phyloP scores from a whole-genome alignment of 257 asterid species.

The Plectranthus barbatus region DNA sequence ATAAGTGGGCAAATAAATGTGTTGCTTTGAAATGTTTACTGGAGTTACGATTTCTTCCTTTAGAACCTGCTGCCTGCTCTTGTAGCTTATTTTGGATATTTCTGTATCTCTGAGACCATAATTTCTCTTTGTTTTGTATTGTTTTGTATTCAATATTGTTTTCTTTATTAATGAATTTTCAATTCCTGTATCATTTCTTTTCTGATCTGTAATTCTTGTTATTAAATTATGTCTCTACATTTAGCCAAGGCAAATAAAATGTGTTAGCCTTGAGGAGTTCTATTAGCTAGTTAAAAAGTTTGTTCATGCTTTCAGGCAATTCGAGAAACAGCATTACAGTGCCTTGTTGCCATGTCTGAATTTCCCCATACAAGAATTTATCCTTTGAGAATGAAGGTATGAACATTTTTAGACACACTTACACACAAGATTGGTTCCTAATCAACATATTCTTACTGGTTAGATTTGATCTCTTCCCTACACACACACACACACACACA shows the following conservation, averaged over 20 bases:
- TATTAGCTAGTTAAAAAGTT: slow-evolving; percentile 9
- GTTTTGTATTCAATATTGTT: not conserved
- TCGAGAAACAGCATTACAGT: slow-evolving; percentile 84
- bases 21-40: not conserved
- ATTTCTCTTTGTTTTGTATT: not conserved
- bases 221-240: not conserved
- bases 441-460: too few species aligned
- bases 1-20: not conserved
- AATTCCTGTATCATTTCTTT: not conserved
- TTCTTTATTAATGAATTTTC: not conserved
- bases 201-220: not conserved
- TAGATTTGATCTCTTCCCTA: too few species aligned
- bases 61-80: not conserved
- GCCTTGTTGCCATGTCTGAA: slow-evolving; percentile 71
- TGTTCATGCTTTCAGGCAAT: slow-evolving; percentile 44
- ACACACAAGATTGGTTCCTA: too few species aligned
- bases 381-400: slow-evolving; percentile 71
- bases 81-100: not conserved
- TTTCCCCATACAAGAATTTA: slow-evolving; percentile 71
- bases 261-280: not conserved
- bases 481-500: too few species aligned
- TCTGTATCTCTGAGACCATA: not conserved
- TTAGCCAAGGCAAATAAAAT: not conserved
- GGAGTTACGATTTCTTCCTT: not conserved
- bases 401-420: slow-evolving; percentile 5